phyloP scores from a whole-genome alignment of 306 rosid species.

The Corylus heterophylla region DNA sequence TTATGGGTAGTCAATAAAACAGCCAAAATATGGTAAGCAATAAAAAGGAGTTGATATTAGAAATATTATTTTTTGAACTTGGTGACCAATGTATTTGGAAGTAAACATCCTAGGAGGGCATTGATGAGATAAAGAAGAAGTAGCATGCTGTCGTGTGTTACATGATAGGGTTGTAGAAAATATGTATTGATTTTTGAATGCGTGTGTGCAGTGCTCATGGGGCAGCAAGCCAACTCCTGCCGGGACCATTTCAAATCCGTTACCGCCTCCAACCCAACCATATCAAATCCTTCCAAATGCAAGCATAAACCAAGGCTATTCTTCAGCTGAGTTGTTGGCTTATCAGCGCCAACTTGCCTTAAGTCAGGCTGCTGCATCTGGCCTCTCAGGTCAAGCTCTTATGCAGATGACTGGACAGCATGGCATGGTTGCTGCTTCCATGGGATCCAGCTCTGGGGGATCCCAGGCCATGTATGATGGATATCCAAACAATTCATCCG shows the following conservation, averaged over 20 bases:
- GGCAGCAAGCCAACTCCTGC: constrained; percentile 71
- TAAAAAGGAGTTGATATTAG: neutral
- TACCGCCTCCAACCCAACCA: constrained; percentile 62
- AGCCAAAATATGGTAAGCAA: neutral
- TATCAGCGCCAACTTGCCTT: constrained; percentile 78
- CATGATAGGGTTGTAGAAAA: neutral
- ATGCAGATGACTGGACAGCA: constrained; percentile 61
- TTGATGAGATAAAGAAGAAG: neutral
- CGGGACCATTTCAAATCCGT: constrained; percentile 54
- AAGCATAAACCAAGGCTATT: constrained; percentile 68
- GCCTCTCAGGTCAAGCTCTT: constrained; percentile 65
- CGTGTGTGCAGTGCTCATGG: constrained; percentile 56
- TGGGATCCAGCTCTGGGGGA: constrained; percentile 58
- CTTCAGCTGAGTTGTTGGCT: constrained; percentile 71
- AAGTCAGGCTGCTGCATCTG: constrained; percentile 66
- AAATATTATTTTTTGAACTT: neutral
- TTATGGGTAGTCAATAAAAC: neutral
- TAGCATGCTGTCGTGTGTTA: neutral
- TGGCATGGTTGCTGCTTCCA: constrained; percentile 57
- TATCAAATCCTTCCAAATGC: constrained; percentile 66
- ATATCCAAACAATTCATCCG: constrained; percentile 57
- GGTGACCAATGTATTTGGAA: neutral
- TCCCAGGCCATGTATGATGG: constrained; percentile 74
- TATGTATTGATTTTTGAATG: constrained; percentile 11
- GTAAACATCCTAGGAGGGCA: neutral